Evolutionary conservation across 2,329 filamentous ascomycete genomes (phyloP).

Genomic region (Aspergillus carbonarius): DNA sequence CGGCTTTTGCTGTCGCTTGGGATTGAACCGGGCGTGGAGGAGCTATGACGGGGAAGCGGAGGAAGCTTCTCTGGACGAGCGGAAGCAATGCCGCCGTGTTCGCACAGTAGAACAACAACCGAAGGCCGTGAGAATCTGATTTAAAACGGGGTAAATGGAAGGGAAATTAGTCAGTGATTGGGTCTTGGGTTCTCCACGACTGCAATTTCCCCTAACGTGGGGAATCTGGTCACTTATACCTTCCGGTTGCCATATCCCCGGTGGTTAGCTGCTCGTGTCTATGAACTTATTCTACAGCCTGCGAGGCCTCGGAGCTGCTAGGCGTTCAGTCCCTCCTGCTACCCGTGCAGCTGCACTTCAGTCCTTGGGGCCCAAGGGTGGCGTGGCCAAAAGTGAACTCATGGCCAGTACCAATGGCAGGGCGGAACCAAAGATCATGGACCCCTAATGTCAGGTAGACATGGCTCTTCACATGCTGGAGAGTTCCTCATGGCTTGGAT

Average conservation of each 20-base stretch:
- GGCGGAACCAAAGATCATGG: constrained; percentile 2
- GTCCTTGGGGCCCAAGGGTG: background rate
- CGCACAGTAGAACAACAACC: constrained; percentile 8
- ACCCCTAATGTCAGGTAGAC: background rate
- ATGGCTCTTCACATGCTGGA: constrained; percentile 15
- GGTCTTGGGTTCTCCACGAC: background rate
- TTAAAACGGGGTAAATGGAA: background rate
- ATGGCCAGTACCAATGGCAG: constrained; percentile 10
- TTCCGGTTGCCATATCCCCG: background rate
- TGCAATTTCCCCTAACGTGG: background rate
- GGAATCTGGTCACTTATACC: background rate
- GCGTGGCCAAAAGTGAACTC: background rate
- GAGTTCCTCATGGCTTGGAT: background rate
- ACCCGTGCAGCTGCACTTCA: background rate
- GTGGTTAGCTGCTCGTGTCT: background rate
- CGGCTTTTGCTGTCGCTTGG: constrained; percentile 18
- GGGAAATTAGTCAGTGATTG: background rate
- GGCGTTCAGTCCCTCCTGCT: background rate
- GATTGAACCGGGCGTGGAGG: constrained; percentile 19
- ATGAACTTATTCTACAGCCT: background rate
- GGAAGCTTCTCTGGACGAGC: constrained; percentile 35
- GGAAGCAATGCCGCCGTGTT: constrained; percentile 25
- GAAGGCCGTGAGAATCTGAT: background rate
- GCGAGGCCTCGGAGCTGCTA: constrained; percentile 4
- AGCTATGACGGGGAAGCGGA: constrained; percentile 40